phyloP scores from a whole-genome alignment of 73 alveolate species.

The Tetrahymena thermophila region DNA sequence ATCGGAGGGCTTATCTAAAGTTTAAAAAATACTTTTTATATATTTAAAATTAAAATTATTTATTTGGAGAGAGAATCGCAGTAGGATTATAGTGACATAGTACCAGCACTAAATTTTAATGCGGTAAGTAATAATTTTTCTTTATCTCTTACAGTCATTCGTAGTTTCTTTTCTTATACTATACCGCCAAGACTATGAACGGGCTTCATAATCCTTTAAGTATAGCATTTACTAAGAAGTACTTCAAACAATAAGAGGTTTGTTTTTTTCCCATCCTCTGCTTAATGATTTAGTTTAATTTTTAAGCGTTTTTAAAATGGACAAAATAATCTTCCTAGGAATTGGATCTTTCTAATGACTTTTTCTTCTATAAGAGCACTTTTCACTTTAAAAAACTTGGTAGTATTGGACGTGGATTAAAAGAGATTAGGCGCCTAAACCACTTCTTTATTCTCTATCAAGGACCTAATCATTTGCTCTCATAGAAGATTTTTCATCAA shows the following conservation, averaged over 20 bases:
- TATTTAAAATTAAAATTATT: neutral
- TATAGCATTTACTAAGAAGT: neutral
- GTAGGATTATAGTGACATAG: neutral
- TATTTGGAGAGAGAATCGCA: neutral
- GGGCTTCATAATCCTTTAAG: neutral
- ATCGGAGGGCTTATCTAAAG: neutral
- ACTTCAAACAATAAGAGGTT: neutral
- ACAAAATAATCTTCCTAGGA: neutral
- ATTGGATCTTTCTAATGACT: neutral
- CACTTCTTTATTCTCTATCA: constrained; percentile 1
- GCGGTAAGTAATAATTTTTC: neutral
- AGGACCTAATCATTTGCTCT: constrained; percentile 1
- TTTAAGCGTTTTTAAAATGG: neutral
- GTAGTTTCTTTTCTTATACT: neutral
- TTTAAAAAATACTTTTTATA: neutral
- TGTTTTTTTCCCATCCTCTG: neutral
- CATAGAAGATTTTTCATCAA: neutral
- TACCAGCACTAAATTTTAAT: neutral
- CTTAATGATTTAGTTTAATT: neutral
- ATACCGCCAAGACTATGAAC: neutral
- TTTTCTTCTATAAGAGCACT: neutral
- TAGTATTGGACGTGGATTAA: neutral
- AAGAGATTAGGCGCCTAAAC: constrained; percentile 3
- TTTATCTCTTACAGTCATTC: neutral
- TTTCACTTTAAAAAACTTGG: neutral